Evolutionary conservation across 192 early-diverging fungal genomes (phyloP), one percentile per base, ranked within the genome.

Genomic region (Coemansia sp.): DNA sequence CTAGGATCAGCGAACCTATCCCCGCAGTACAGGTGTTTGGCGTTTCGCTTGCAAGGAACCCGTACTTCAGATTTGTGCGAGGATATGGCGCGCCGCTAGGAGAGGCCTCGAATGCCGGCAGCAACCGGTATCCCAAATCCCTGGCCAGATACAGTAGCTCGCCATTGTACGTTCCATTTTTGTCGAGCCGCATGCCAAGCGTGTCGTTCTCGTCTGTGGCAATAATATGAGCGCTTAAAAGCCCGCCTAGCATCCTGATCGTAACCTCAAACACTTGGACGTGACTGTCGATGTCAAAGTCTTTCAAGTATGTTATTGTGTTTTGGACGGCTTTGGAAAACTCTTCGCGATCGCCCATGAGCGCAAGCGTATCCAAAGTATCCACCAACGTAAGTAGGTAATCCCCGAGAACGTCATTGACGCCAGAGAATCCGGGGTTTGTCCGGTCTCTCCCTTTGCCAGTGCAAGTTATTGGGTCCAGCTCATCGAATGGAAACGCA

Each of bases 221-320:
- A 40, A 95, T 86, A 33, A 93, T 76, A 67, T 98, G 96, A 11
- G 88, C 96, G 8, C 93, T 93, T 7, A 98, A 67, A 63, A 97
- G 82, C 7, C 89, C 93, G 3, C 96, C 96, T 13, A 99, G 76
- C 52, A 92, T 85, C 25, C 96, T 82, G 57, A 99, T 99, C 38
- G 92, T 96, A 25, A 90, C 86, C 80, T 99, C 96, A 84, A 99
- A 99, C 11, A 97, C 92, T 75, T 96, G 94, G 7, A 99, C 93
- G 53, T 90, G 85, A 56, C 84, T 89, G 77, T 99, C 89, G 63
- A 89, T 81, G 72, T 96, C 83, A 70, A 96, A 96, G 23, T 67
- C 54, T 11, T 79, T 69, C 0, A 93, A 85, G 19, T 86, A 75
- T 32, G 89, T 65, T 41, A 91, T 82, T 25, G 88, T 86, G 36